Conservation (phyloP, 352 stramenopile species). For the Pythium apleroticum region DNA sequence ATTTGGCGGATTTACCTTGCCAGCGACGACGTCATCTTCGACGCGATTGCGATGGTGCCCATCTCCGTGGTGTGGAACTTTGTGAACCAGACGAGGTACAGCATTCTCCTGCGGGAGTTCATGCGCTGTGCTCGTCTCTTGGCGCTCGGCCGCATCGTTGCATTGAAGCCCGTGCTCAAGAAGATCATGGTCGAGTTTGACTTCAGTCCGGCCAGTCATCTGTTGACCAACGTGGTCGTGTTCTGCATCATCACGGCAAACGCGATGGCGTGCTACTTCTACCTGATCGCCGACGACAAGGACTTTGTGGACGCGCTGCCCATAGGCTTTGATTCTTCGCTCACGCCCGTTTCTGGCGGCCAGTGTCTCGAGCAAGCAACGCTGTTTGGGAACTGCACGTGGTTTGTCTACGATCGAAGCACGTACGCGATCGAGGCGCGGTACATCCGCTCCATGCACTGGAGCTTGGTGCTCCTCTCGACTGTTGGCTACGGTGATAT, state of each 20-base stretch:
- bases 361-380: constrained; percentile 52
- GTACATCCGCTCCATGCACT: constrained; percentile 61
- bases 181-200: constrained; percentile 48
- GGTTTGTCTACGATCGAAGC: constrained; percentile 71
- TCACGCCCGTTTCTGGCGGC: constrained; percentile 27
- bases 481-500: constrained; percentile 75
- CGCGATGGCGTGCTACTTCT: constrained; percentile 61
- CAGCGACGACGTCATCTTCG: constrained; percentile 33
- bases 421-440: constrained; percentile 51
- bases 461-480: constrained; percentile 71
- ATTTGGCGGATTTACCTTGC: constrained; percentile 36
- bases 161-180: constrained; percentile 38
- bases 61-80: constrained; percentile 57
- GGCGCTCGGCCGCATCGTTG: constrained; percentile 41
- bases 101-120: constrained; percentile 25
- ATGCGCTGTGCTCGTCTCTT: constrained; percentile 43
- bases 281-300: constrained; percentile 46
- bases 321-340: constrained; percentile 21
- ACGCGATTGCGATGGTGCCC: constrained; percentile 32
- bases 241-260: constrained; percentile 43
- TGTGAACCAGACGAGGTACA: constrained; percentile 42
- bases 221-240: constrained; percentile 50
- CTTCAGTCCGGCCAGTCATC: constrained; percentile 33
- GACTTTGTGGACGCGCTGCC: constrained; percentile 56
- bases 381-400: constrained; percentile 58